These are phyloP conservation scores for Lachancea kluyveri DNA, from an alignment of 805 yeast genomes.

Conservation along the genomic window DNA sequence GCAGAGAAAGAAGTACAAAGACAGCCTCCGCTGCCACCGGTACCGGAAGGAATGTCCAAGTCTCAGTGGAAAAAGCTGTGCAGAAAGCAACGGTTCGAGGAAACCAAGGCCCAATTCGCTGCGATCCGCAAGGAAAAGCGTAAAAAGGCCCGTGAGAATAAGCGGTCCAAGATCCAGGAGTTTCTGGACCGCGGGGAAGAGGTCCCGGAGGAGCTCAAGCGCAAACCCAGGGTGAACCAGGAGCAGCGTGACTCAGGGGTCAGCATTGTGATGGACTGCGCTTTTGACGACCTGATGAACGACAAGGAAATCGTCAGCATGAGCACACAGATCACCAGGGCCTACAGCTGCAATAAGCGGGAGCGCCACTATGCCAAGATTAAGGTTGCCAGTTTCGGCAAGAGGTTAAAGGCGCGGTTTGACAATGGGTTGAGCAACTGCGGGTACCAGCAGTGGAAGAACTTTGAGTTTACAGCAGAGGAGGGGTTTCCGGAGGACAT, in stretches of 20 bases:
- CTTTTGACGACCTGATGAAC: slow-evolving; percentile 83
- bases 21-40: slow-evolving; percentile 25
- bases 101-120: slow-evolving; percentile 54
- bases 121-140: slow-evolving; percentile 50
- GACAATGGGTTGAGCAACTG: slow-evolving; percentile 48
- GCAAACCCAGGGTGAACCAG: slow-evolving; percentile 31
- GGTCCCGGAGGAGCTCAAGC: slow-evolving; percentile 34
- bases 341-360: slow-evolving; percentile 72
- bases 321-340: slow-evolving; percentile 72
- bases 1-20: slow-evolving; percentile 4
- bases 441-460: slow-evolving; percentile 62
- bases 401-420: slow-evolving; percentile 60
- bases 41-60: slow-evolving; percentile 86
- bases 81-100: slow-evolving; percentile 53
- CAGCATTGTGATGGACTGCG: slow-evolving; percentile 74
- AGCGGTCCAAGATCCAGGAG: slow-evolving; percentile 34
- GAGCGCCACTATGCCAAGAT: slow-evolving; percentile 54
- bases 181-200: slow-evolving; percentile 35
- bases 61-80: slow-evolving; percentile 75
- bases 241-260: slow-evolving; percentile 46
- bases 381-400: slow-evolving; percentile 57
- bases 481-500: slow-evolving; percentile 29
- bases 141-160: slow-evolving; percentile 36
- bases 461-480: slow-evolving; percentile 46
- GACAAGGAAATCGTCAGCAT: slow-evolving; percentile 64